A percentile compares a stretch with the other conserved stretches of the same genome.
Evolutionary conservation across 768 basidiomycete species (phyloP).

Genomic region (Cystobasidium ongulense): DNA sequence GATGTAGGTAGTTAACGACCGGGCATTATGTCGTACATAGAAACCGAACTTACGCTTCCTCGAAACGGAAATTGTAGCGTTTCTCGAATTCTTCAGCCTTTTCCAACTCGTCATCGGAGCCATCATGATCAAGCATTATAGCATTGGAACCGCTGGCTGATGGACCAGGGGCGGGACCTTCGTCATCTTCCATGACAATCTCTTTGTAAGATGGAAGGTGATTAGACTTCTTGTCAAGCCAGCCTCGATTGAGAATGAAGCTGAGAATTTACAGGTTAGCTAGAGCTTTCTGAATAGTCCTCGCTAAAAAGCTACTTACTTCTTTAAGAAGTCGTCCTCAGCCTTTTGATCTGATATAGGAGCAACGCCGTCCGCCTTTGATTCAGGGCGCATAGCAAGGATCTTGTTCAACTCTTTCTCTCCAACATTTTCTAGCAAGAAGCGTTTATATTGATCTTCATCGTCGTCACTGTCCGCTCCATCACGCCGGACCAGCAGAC

Average conservation of each 20-base stretch:
- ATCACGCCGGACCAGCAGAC: slow-evolving; percentile 63
- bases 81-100: slow-evolving; percentile 81
- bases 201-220: slow-evolving; percentile 80
- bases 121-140: slow-evolving; percentile 48
- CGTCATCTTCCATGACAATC: slow-evolving; percentile 51
- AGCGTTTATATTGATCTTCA: slow-evolving; percentile 75
- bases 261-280: slow-evolving; percentile 48
- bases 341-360: slow-evolving; percentile 37
- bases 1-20: no score
- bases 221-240: slow-evolving; percentile 64
- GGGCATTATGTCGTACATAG: no score
- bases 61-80: slow-evolving; percentile 96
- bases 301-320: slow-evolving; percentile 53
- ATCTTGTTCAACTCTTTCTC: slow-evolving; percentile 58
- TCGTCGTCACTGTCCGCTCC: slow-evolving; percentile 73
- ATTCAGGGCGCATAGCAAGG: slow-evolving; percentile 48
- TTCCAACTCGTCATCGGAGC: slow-evolving; percentile 61
- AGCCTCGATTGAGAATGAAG: slow-evolving; percentile 93
- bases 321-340: slow-evolving; percentile 68
- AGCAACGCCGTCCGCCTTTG: slow-evolving; percentile 44
- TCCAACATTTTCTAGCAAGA: slow-evolving; percentile 73
- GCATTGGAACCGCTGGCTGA: slow-evolving; percentile 39
- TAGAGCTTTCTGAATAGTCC: neutral
- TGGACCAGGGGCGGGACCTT: neutral
- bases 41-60: slow-evolving; percentile 90